Conservation (phyloP, 2,329 filamentous ascomycete genomes). For the Paecilomyces niveus region DNA sequence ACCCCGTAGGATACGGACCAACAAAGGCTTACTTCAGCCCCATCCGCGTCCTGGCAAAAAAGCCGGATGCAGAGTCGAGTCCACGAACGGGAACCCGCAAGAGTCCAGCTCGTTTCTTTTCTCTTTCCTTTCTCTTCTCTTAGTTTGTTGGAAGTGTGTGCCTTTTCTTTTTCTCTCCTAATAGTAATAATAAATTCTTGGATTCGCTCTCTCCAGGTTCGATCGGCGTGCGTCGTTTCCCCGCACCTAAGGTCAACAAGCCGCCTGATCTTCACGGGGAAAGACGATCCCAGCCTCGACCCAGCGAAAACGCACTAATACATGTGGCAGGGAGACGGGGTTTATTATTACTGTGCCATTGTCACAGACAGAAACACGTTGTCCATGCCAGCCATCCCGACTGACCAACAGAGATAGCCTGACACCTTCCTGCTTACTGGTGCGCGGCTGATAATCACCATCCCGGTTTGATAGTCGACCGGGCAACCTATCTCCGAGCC, state of each 20-base stretch:
- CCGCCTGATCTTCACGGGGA: too few relatives aligned
- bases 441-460: background rate
- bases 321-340: background rate
- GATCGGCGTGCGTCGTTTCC: background rate
- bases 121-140: background rate
- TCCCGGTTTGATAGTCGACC: background rate
- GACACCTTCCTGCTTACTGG: background rate
- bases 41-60: background rate
- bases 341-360: background rate
- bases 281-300: background rate
- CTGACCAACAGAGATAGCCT: background rate
- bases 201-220: background rate
- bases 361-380: background rate
- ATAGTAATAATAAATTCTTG: too few relatives aligned
- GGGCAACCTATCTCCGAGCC: background rate
- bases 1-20: background rate
- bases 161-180: background rate
- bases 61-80: background rate
- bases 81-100: background rate
- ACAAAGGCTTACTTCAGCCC: background rate
- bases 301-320: background rate
- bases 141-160: too few relatives aligned
- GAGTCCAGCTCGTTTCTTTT: background rate
- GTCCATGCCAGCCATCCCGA: background rate
- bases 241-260: background rate